Evolutionary conservation across 371 early-diverging fungal genomes (phyloP), one percentile per base, ranked within the genome.

Genomic region (Actinomortierella wolfii): DNA sequence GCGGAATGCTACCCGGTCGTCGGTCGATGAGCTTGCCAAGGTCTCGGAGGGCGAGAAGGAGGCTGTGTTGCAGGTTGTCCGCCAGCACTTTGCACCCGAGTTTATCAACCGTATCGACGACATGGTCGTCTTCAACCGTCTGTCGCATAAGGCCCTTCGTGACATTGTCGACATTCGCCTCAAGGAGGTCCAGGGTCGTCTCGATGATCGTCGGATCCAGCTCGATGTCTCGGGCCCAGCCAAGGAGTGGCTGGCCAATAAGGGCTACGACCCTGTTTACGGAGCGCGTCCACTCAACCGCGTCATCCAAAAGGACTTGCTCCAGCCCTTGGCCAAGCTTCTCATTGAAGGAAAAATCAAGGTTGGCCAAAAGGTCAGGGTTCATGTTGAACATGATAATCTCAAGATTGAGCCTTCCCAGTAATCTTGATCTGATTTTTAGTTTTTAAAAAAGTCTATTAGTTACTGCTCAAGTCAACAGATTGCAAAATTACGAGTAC

Each of bases 101-200:
- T 92, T 97, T 64, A 82, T 92, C 53, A 97, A 97, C 78, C 89
- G 96, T 76, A 89, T 97, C 44, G 96, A 95, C 76, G 92, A 93
- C 61, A 67, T 93, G 58, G 83, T 93, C 25, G 87, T 92, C 51
- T 96, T 96, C 76, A 93, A 94, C 67, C 82, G 90, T 2, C 84
- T 97, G n/a, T 74, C 83, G 7, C 86, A 85, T 64, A 74, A 74
- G 9, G 84, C 84, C 28, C 86, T 96, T 56, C 80, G 85, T 26
- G 82, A 80, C 53, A 97, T 97, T 64, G 91, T 95, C 24, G 90
- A 93, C 68, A 88, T 94, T 8, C 89, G 96, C 49, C 77, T 96
- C 24, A 56, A 78, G 34, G 92, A 93, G 61, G 83, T 97, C 4
- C 87, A 92, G 69, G 56, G 79, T 20, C 89, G 91, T 43, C 67